These are phyloP conservation scores for Penicillium hordei DNA, from an alignment of 2,329 filamentous ascomycete genomes.

Conservation along the genomic window DNA sequence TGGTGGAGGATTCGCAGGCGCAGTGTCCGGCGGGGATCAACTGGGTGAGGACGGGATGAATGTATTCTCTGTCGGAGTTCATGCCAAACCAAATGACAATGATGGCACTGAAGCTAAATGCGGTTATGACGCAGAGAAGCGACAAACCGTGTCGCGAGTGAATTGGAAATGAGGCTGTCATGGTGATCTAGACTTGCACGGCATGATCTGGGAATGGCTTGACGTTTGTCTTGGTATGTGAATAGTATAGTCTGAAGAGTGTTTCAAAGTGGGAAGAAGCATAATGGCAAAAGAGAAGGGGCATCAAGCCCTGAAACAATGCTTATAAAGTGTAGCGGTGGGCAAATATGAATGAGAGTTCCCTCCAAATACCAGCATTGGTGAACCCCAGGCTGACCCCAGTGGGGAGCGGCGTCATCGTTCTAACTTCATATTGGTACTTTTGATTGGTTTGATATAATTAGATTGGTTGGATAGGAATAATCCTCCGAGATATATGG, in stretches of 20 bases:
- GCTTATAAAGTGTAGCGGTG: not conserved
- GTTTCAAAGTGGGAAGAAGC: not conserved
- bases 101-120: conserved; percentile 21
- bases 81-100: conserved; percentile 36
- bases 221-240: not conserved
- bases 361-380: not conserved
- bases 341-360: not conserved
- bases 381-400: not conserved
- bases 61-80: conserved; percentile 39
- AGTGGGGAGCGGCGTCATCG: conserved; percentile 2
- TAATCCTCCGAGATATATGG: not conserved
- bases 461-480: not conserved
- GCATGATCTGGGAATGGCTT: not conserved
- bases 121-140: conserved; percentile 22
- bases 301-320: not conserved
- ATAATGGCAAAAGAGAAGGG: not conserved
- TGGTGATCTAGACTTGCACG: conserved; percentile 7
- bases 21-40: conserved; percentile 43
- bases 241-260: not conserved
- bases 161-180: conserved; percentile 24
- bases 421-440: not conserved
- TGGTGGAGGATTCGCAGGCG: conserved; percentile 40
- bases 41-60: conserved; percentile 40
- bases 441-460: not conserved
- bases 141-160: conserved; percentile 26